These are phyloP conservation scores for Xerocomus spinulosus DNA, from an alignment of 768 basidiomycete genomes.

Conservation along the genomic window DNA sequence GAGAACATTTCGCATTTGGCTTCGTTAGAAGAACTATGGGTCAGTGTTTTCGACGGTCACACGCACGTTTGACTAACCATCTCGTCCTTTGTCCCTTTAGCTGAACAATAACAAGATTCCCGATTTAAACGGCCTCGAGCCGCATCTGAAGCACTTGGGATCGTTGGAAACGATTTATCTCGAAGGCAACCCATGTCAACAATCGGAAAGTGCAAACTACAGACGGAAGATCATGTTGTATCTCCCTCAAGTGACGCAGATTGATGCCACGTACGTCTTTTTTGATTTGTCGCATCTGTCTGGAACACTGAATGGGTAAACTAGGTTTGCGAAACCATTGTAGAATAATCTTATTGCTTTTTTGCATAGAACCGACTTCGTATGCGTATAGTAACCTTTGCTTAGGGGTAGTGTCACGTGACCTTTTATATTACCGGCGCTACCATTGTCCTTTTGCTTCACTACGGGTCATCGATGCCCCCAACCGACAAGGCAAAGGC, in stretches of 20 bases:
- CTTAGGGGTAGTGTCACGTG: neutral
- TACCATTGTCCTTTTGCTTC: neutral
- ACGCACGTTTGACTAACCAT: neutral
- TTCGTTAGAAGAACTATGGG: constrained; percentile 92
- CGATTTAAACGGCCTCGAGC: constrained; percentile 61
- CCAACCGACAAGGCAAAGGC: constrained; percentile 56
- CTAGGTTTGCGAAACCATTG: constrained; percentile 59
- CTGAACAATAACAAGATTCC: constrained; percentile 85
- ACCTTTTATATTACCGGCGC: too few relatives aligned
- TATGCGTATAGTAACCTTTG: constrained; percentile 18
- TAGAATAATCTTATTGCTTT: constrained; percentile 67
- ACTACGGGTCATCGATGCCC: constrained; percentile 32
- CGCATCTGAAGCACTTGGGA: constrained; percentile 54
- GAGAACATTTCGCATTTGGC: constrained; percentile 79
- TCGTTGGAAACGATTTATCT: constrained; percentile 87
- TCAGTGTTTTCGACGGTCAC: constrained; percentile 31
- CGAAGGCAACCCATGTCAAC: constrained; percentile 92
- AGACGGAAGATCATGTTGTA: constrained; percentile 85
- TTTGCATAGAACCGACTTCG: constrained; percentile 32
- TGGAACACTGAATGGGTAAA: constrained; percentile 1
- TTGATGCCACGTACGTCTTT: constrained; percentile 89
- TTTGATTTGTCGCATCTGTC: neutral
- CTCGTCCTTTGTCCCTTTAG: constrained; percentile 37
- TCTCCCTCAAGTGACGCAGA: constrained; percentile 85
- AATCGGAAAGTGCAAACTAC: constrained; percentile 69